These are phyloP conservation scores for Melampsora larici-populina DNA, from an alignment of 1,284 basidiomycete species.

Conservation along the genomic window DNA sequence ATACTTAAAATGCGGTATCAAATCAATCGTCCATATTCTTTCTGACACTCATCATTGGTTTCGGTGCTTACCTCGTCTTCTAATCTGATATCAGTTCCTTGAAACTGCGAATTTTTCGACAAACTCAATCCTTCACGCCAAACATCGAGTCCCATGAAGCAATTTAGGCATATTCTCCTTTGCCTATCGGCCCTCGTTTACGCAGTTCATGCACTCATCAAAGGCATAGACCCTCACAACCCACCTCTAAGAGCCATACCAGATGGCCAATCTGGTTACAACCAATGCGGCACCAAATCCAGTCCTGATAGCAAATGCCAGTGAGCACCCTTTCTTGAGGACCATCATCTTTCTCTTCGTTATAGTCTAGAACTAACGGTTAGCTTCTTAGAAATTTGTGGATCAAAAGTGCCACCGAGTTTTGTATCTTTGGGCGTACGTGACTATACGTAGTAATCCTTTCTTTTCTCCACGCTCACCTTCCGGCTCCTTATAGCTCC, in stretches of 20 bases:
- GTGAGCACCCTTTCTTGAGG: conserved; percentile 1
- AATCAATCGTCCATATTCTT: too few relatives aligned
- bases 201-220: neutral
- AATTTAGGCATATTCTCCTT: neutral
- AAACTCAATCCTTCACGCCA: too few relatives aligned
- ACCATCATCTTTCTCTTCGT: neutral
- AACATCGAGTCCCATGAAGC: too few relatives aligned
- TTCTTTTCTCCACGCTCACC: neutral
- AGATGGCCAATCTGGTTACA: conserved; percentile 27
- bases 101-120: too few relatives aligned
- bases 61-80: too few relatives aligned
- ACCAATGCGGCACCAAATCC: conserved; percentile 9
- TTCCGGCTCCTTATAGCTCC: conserved; percentile 4
- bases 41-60: too few relatives aligned
- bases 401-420: conserved; percentile 23
- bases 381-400: conserved; percentile 11
- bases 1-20: too few relatives aligned
- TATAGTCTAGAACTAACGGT: neutral
- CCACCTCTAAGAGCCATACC: conserved; percentile 13
- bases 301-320: conserved; percentile 28
- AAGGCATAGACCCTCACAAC: conserved; percentile 5
- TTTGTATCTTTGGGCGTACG: conserved; percentile 37
- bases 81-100: too few relatives aligned
- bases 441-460: neutral
- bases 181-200: neutral